These are phyloP conservation scores for Yamadazyma paraphyllophila DNA, from an alignment of 805 yeast species.

Conservation along the genomic window DNA sequence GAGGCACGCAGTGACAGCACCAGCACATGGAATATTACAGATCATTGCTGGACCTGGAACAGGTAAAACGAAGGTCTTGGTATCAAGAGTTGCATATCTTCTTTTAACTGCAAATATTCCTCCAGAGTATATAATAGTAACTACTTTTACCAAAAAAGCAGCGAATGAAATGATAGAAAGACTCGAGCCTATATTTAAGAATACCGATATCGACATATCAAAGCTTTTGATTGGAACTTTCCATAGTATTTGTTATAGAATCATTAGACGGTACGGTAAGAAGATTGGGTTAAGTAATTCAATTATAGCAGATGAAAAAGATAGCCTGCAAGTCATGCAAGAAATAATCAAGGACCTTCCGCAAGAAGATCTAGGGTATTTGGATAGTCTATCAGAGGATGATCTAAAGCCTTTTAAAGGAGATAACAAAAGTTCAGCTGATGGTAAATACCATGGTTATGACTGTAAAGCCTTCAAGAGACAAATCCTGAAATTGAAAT, in stretches of 20 bases:
- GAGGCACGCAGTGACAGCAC: constrained; percentile 42
- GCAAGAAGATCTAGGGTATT: constrained; percentile 16
- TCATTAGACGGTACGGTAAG: constrained; percentile 56
- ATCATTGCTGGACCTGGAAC: constrained; percentile 64
- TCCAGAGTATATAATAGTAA: constrained; percentile 70
- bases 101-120: constrained; percentile 48
- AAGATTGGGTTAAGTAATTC: constrained; percentile 44
- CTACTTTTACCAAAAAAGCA: constrained; percentile 93
- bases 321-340: constrained; percentile 46
- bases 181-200: constrained; percentile 35
- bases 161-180: constrained; percentile 81
- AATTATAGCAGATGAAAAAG: constrained; percentile 66
- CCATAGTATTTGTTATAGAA: constrained; percentile 73
- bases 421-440: constrained; percentile 1
- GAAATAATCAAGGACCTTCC: constrained; percentile 33
- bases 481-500: constrained; percentile 56
- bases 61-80: constrained; percentile 80
- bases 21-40: constrained; percentile 40
- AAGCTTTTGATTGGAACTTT: constrained; percentile 80
- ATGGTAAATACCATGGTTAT: constrained; percentile 28
- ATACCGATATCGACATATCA: constrained; percentile 34
- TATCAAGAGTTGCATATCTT: constrained; percentile 74
- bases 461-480: constrained; percentile 41
- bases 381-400: constrained; percentile 15
- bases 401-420: constrained; percentile 14